phyloP scores from a whole-genome alignment of 257 asterid genomes.

The Sherardia arvensis region DNA sequence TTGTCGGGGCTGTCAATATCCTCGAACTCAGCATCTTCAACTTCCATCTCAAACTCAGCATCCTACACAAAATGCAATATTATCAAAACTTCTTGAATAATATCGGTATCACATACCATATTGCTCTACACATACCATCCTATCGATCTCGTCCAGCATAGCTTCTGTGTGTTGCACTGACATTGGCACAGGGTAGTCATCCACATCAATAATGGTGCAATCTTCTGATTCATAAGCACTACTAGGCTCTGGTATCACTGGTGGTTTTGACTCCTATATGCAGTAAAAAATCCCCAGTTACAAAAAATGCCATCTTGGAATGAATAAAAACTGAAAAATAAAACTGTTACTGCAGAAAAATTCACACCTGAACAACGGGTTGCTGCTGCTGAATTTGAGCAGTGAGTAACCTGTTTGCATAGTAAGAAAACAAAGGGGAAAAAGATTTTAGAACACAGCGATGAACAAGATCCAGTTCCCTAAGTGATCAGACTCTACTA shows the following conservation, averaged over 20 bases:
- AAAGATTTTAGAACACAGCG: neutral
- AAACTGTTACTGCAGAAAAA: too few species aligned
- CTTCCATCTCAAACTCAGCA: conserved; percentile 52
- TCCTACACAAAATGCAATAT: conserved; percentile 18
- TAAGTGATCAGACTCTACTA: conserved; percentile 8
- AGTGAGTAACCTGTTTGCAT: conserved; percentile 39
- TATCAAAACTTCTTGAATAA: neutral
- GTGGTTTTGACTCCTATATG: conserved; percentile 31
- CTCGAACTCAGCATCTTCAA: conserved; percentile 26
- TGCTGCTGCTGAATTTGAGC: conserved; percentile 42
- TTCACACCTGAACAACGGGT: conserved; percentile 27
- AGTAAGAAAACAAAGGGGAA: neutral
- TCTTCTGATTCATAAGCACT: conserved; percentile 24
- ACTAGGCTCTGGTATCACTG: conserved; percentile 15
- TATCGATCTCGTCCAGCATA: conserved; percentile 70
- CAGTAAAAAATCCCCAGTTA: neutral
- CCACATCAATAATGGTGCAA: conserved; percentile 33
- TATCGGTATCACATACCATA: neutral
- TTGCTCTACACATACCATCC: conserved; percentile 48
- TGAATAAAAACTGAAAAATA: too few species aligned
- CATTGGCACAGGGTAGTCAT: conserved; percentile 52
- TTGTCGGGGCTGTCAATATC: conserved; percentile 55
- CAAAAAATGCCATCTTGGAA: neutral
- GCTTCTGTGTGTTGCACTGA: conserved; percentile 72
- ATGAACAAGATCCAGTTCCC: neutral